Evolutionary conservation across 495 filamentous ascomycete genomes (phyloP), one percentile per base, ranked within the genome.

Genomic region (Bathelium albidoporum): DNA sequence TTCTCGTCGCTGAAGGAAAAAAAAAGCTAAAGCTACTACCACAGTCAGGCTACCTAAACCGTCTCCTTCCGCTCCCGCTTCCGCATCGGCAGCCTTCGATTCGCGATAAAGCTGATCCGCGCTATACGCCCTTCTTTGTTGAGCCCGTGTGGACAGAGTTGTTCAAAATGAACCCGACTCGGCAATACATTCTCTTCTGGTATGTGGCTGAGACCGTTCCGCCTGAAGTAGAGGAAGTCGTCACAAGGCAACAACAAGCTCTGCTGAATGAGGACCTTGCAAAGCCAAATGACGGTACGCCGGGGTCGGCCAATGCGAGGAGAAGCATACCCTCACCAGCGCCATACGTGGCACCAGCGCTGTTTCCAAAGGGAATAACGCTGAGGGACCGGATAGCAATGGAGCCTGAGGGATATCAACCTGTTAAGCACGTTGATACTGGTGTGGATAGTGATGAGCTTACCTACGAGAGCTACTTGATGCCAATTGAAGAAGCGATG

Each of bases 181-280:
- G 32, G 16, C 78, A 80, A 65, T 81, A 81, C 63, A 62, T 81
- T 5, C 70, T 79, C 2, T 79, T 75, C 62, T 81, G 79, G 79
- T 80, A 78, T 66, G 74, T 78, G 32, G 76, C 77, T 11, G 79
- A 81, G 62, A 81, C 79, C 1, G 66, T 81, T n/a, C 74, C 76
- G n/a, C 70, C 71, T 26, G 69, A 73, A 1, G 59, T 77, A 2
- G 77, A 78, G 64, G 39, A 43, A 58, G 39, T n/a, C 39, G 18
- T 39, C 11, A 34, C 4, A 12, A 61, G 10, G 24, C 31, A 63
- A 26, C 44, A 53, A 63, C 12, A 32, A 36, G 49, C 24, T 2
- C 29, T 29, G 16, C 49, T 10, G 24, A 29, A 55, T 10, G 49
- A 55, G 24, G 5, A 28, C 20, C 20, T 29, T 55, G 49, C 22